phyloP scores from a whole-genome alignment of 257 asterid species.

The Datura wrightii region DNA sequence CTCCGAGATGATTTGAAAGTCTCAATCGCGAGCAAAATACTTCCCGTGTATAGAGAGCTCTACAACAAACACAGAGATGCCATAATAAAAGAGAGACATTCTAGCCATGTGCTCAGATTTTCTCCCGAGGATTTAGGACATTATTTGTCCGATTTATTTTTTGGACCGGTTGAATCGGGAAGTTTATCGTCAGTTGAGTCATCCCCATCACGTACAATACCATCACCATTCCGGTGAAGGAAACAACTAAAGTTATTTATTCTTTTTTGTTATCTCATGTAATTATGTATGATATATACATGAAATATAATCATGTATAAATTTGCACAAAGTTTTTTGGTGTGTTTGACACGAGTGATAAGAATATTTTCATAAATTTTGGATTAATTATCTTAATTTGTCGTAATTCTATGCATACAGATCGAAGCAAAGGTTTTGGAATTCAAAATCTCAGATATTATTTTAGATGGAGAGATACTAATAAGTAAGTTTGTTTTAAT shows the following conservation, averaged over 20 bases:
- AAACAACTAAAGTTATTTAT: not conserved
- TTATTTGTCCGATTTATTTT: constrained; percentile 66
- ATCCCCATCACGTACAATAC: constrained; percentile 43
- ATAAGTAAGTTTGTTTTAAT: too few species aligned
- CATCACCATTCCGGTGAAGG: constrained; percentile 19
- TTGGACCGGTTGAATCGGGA: constrained; percentile 48
- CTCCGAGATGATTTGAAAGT: constrained; percentile 68
- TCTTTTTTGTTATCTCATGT: not conserved
- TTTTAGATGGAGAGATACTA: too few species aligned
- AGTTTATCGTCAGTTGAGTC: constrained; percentile 48
- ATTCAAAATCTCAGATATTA: too few species aligned
- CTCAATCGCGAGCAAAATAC: constrained; percentile 53
- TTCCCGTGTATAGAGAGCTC: constrained; percentile 60
- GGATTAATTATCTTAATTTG: too few species aligned
- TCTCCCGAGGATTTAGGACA: constrained; percentile 77
- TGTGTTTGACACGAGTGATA: not conserved
- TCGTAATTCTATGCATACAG: too few species aligned
- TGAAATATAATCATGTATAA: not conserved
- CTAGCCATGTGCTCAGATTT: constrained; percentile 52
- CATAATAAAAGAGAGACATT: constrained; percentile 50
- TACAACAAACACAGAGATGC: constrained; percentile 44
- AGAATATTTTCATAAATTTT: not conserved
- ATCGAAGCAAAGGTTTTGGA: too few species aligned
- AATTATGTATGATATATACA: not conserved
- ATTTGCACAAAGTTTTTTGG: not conserved